Evolutionary conservation across 169 alveolate genomes (phyloP).

Genomic region (Toxoplasma gondii): DNA sequence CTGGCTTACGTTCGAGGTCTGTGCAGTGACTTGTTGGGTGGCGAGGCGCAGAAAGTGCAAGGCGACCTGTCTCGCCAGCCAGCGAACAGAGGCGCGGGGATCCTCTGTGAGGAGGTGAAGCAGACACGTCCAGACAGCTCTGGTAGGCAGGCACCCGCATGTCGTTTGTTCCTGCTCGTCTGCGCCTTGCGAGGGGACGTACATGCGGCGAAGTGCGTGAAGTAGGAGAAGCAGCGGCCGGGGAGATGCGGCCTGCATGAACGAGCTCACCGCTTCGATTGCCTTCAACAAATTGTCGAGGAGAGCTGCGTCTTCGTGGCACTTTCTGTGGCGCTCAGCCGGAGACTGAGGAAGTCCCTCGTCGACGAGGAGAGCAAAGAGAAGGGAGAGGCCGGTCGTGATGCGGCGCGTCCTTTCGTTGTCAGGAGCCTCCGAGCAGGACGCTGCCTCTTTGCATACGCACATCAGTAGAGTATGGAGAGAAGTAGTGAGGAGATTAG

Average conservation of each 20-base stretch:
- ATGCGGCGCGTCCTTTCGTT: neutral
- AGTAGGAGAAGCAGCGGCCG: slow-evolving; percentile 19
- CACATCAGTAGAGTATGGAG: neutral
- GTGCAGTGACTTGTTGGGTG: neutral
- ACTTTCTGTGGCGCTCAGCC: neutral
- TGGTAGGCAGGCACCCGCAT: slow-evolving; percentile 3
- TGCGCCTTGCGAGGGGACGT: neutral
- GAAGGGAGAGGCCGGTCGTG: slow-evolving; percentile 19
- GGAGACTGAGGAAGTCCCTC: neutral
- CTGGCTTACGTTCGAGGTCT: neutral
- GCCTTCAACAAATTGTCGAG: neutral
- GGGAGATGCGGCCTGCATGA: neutral
- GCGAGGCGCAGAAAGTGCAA: slow-evolving; percentile 13
- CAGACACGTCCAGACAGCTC: neutral
- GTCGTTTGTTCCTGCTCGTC: neutral
- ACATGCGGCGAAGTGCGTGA: neutral
- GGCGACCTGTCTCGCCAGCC: slow-evolving; percentile 18
- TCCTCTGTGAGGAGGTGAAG: slow-evolving; percentile 3
- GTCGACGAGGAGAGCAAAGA: slow-evolving; percentile 19
- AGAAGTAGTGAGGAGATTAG: neutral
- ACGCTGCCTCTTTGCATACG: neutral
- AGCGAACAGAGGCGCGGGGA: slow-evolving; percentile 19
- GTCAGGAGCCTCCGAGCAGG: neutral
- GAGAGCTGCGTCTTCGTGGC: slow-evolving; percentile 16
- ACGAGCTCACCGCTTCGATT: neutral